These are phyloP conservation scores for Heliocybe sulcata DNA, from an alignment of 1,284 basidiomycete genomes.

Conservation along the genomic window DNA sequence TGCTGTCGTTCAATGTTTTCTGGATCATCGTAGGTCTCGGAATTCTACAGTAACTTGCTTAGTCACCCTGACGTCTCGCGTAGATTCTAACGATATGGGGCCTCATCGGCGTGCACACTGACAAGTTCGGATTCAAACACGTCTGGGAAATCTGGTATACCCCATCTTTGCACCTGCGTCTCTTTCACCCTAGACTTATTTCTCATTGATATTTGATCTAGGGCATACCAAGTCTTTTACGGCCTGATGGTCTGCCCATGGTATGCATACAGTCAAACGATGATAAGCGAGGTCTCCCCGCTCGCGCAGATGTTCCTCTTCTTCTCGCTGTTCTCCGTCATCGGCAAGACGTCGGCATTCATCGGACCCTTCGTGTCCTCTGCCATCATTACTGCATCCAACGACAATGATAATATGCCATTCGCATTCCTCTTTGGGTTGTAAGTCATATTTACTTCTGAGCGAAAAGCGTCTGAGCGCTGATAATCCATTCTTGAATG, in stretches of 20 bases:
- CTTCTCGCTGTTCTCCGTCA: conserved; percentile 70
- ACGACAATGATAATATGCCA: conserved; percentile 74
- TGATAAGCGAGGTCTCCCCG: conserved; percentile 81
- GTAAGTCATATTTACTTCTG: conserved; percentile 29
- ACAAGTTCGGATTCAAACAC: conserved; percentile 75
- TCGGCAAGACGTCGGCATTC: conserved; percentile 77
- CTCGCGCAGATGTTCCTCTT: conserved; percentile 73
- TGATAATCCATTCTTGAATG: conserved; percentile 4
- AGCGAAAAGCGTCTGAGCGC: background rate
- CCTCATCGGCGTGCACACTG: conserved; percentile 67
- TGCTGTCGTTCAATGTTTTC: conserved; percentile 66
- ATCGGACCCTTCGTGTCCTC: conserved; percentile 76
- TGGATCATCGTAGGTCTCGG: conserved; percentile 56
- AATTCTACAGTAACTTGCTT: background rate
- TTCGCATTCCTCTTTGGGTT: conserved; percentile 75
- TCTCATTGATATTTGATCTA: conserved; percentile 15
- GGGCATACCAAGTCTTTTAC: conserved; percentile 68
- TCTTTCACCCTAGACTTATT: background rate
- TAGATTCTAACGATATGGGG: conserved; percentile 71
- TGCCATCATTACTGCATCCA: conserved; percentile 63
- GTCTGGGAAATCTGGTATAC: conserved; percentile 73
- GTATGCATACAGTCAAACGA: conserved; percentile 81
- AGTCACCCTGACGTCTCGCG: background rate
- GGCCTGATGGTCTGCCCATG: conserved; percentile 78
- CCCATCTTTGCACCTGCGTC: background rate